phyloP scores from a whole-genome alignment of 225 moss, liverwort and hornwort genomes.

The Climacium dendroides region DNA sequence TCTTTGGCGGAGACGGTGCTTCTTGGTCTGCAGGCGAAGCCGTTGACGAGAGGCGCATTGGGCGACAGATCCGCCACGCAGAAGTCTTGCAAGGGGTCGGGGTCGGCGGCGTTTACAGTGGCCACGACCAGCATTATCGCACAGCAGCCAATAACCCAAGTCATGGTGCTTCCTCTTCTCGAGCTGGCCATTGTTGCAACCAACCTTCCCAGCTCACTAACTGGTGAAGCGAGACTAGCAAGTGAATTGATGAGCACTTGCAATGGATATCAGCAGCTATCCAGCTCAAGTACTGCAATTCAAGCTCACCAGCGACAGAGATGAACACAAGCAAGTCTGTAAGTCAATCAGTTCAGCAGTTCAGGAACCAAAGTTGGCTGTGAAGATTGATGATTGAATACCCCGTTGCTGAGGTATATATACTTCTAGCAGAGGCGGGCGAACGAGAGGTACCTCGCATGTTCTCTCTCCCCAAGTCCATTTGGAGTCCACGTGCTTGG shows the following conservation, averaged over 20 bases:
- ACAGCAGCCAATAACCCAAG: background rate
- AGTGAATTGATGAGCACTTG: too few species aligned
- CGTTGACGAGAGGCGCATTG: background rate
- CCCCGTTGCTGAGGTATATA: background rate
- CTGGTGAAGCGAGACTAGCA: background rate
- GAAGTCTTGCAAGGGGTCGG: background rate
- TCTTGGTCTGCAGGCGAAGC: background rate
- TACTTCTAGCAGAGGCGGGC: background rate
- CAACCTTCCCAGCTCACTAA: background rate
- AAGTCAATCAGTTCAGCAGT: background rate
- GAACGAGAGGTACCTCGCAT: background rate
- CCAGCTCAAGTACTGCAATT: background rate
- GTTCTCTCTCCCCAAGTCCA: background rate
- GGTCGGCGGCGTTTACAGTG: background rate
- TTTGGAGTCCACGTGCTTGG: background rate
- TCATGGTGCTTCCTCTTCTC: background rate
- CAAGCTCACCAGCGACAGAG: background rate
- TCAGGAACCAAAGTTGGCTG: background rate
- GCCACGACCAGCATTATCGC: background rate
- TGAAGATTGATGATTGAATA: background rate
- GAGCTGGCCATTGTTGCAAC: background rate
- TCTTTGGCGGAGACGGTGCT: background rate
- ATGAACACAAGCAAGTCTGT: background rate
- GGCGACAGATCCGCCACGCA: background rate
- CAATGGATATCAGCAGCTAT: too few species aligned